Evolutionary conservation across 768 basidiomycete genomes (phyloP).

Genomic region (Mycena indigotica): DNA sequence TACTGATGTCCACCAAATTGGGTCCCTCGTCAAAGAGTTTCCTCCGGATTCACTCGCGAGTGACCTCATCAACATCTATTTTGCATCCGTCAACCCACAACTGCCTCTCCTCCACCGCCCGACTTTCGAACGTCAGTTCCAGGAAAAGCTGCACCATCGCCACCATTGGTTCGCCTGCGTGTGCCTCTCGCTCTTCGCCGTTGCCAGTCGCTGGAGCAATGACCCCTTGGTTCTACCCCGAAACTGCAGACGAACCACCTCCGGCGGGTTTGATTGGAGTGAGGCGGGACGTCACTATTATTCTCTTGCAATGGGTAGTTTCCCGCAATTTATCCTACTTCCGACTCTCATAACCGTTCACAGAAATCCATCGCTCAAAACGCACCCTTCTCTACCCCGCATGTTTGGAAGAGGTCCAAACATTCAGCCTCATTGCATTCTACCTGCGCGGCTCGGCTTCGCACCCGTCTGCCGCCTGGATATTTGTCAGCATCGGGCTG

Average conservation of each 20-base stretch:
- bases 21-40: constrained; percentile 45
- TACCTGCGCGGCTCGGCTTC: constrained; percentile 25
- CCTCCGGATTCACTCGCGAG: constrained; percentile 65
- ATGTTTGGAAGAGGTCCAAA: constrained; percentile 65
- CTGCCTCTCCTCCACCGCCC: constrained; percentile 73
- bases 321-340: neutral
- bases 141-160: constrained; percentile 50
- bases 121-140: constrained; percentile 67
- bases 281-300: constrained; percentile 66
- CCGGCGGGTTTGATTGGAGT: constrained; percentile 47
- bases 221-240: constrained; percentile 57
- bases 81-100: constrained; percentile 57
- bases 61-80: constrained; percentile 68
- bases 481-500: constrained; percentile 52
- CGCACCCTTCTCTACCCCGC: constrained; percentile 58
- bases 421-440: constrained; percentile 23
- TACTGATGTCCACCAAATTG: constrained; percentile 28
- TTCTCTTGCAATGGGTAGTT: constrained; percentile 52
- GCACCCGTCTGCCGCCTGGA: constrained; percentile 56
- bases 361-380: constrained; percentile 55
- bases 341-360: constrained; percentile 3
- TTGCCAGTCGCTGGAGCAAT: constrained; percentile 66
- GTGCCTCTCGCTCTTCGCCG: constrained; percentile 66
- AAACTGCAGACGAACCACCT: constrained; percentile 23
- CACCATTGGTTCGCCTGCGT: constrained; percentile 64